These are phyloP conservation scores for Penicillium odoratum DNA, from an alignment of 495 filamentous ascomycete species.

Conservation along the genomic window DNA sequence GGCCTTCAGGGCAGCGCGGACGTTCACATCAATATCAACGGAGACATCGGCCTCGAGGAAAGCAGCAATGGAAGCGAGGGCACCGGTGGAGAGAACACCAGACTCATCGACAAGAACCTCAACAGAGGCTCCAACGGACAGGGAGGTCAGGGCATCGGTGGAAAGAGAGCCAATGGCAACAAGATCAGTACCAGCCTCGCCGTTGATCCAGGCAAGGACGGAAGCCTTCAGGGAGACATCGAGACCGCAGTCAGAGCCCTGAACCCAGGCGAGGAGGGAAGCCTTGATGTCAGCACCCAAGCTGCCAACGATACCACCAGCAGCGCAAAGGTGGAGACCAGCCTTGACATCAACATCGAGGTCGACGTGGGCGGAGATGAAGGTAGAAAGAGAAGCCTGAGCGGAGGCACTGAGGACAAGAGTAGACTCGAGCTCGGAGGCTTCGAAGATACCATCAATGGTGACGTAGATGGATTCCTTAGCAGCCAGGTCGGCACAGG, in stretches of 20 bases:
- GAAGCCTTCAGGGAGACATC: conserved; percentile 31
- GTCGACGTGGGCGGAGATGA: conserved; percentile 25
- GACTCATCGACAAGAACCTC: conserved; percentile 31
- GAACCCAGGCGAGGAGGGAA: conserved; percentile 36
- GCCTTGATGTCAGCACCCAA: conserved; percentile 38
- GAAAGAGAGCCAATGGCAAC: conserved; percentile 31
- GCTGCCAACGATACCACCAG: conserved; percentile 36
- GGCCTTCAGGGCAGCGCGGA: conserved; percentile 32
- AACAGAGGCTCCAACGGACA: conserved; percentile 42
- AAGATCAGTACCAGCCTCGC: conserved; percentile 30
- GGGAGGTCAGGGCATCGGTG: conserved; percentile 30
- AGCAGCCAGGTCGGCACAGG: conserved; percentile 37
- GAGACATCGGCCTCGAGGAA: conserved; percentile 33
- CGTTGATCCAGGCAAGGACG: conserved; percentile 39
- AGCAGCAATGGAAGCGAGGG: conserved; percentile 35
- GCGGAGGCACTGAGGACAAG: conserved; percentile 36
- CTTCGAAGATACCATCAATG: conserved; percentile 42
- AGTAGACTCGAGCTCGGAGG: conserved; percentile 27
- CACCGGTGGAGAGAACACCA: conserved; percentile 33
- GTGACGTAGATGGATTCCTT: conserved; percentile 41
- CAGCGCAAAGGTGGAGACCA: conserved; percentile 39
- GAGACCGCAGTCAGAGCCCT: conserved; percentile 32
- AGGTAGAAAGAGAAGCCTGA: conserved; percentile 35
- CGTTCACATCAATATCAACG: conserved; percentile 31
- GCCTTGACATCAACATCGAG: conserved; percentile 34